phyloP scores from a whole-genome alignment of 768 basidiomycete genomes.

The Xanthoconium purpureum region DNA sequence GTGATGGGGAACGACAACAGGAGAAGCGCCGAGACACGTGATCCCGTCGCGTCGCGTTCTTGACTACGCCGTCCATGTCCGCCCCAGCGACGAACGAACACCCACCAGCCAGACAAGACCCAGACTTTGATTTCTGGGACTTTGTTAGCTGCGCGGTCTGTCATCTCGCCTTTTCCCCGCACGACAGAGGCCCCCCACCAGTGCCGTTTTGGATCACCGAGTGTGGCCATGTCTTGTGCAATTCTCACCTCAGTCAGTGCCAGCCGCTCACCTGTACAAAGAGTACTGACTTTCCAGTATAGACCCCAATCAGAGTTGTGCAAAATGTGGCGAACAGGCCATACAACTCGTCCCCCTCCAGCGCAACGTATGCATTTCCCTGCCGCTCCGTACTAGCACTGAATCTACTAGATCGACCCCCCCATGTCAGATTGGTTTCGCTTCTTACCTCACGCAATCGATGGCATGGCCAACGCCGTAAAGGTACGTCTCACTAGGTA shows the following conservation, averaged over 20 bases:
- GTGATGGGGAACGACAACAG: neutral
- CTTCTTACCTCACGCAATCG: constrained; percentile 57
- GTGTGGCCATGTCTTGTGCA: constrained; percentile 84
- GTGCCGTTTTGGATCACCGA: constrained; percentile 88
- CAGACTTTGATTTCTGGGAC: constrained; percentile 71
- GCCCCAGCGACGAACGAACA: constrained; percentile 9
- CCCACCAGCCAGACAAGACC: constrained; percentile 1
- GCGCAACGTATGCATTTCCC: constrained; percentile 50
- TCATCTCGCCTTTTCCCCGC: constrained; percentile 58
- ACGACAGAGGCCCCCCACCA: constrained; percentile 47
- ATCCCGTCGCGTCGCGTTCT: constrained; percentile 16
- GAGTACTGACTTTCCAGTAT: neutral
- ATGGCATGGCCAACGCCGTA: constrained; percentile 61
- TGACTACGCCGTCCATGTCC: constrained; percentile 6
- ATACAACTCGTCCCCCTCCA: constrained; percentile 75
- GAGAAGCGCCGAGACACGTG: constrained; percentile 13
- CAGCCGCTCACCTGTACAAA: neutral
- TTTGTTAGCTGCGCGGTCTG: constrained; percentile 72
- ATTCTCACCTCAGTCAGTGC: constrained; percentile 72
- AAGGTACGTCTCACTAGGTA: constrained; percentile 44
- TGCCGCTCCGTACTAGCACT: neutral
- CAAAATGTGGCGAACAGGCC: constrained; percentile 58
- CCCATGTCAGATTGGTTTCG: constrained; percentile 86
- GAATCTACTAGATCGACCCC: constrained; percentile 58
- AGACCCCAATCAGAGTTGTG: constrained; percentile 75